phyloP scores from a whole-genome alignment of 257 asterid species.

The Linaria vulgaris region DNA sequence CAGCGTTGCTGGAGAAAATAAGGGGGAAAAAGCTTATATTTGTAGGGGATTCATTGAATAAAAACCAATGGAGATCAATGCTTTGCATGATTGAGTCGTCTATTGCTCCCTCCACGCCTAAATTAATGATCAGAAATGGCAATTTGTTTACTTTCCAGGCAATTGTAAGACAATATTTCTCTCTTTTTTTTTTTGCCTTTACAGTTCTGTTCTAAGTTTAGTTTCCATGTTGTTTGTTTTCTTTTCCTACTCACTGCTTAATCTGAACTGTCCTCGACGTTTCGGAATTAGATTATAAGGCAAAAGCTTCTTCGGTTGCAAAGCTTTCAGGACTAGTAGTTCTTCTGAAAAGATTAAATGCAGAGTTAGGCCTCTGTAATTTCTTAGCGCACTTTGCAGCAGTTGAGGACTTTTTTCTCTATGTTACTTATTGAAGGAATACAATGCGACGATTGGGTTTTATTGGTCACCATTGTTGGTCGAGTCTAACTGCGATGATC shows the following conservation, averaged over 20 bases:
- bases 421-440: slow-evolving; percentile 33
- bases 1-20: slow-evolving; percentile 29
- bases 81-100: slow-evolving; percentile 39
- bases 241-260: not conserved
- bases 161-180: slow-evolving; percentile 17
- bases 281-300: not conserved
- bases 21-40: slow-evolving; percentile 40
- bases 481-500: slow-evolving; percentile 50
- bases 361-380: no score
- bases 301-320: no score
- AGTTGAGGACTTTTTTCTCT: not conserved
- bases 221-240: not conserved
- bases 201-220: not conserved
- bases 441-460: slow-evolving; percentile 45
- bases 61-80: slow-evolving; percentile 44
- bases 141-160: slow-evolving; percentile 25
- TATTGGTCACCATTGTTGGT: slow-evolving; percentile 55
- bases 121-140: slow-evolving; percentile 10
- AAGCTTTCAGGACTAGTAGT: no score
- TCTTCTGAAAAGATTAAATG: no score
- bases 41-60: slow-evolving; percentile 49
- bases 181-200: no score
- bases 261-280: not conserved
- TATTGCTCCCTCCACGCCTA: slow-evolving; percentile 6
- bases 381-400: no score